phyloP scores from a whole-genome alignment of 2,329 filamentous ascomycete genomes.

The Coleophoma crateriformis region DNA sequence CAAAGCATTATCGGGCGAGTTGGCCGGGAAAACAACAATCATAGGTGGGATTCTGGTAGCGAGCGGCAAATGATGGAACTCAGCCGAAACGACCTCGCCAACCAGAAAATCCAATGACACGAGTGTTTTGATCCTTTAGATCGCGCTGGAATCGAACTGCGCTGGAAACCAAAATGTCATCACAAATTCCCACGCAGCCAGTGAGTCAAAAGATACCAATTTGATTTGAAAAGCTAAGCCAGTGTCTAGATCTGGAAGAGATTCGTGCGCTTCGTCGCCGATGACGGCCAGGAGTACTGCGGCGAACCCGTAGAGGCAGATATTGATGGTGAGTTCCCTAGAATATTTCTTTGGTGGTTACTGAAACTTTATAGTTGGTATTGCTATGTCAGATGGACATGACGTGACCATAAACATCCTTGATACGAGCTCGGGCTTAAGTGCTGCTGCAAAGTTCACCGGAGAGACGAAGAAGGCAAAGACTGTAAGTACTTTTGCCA shows the following conservation, averaged over 20 bases:
- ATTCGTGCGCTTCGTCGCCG: slow-evolving; percentile 19
- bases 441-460: slow-evolving; percentile 20
- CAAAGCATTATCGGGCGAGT: no score
- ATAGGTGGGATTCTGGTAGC: no score
- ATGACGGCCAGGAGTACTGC: slow-evolving; percentile 19
- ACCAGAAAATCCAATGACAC: no score
- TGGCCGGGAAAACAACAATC: no score
- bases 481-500: background rate
- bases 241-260: slow-evolving; percentile 8
- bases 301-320: slow-evolving; percentile 18
- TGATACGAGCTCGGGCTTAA: slow-evolving; percentile 15
- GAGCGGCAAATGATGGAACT: no score
- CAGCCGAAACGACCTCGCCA: no score
- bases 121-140: no score
- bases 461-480: slow-evolving; percentile 7
- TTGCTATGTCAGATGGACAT: slow-evolving; percentile 12
- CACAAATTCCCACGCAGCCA: background rate
- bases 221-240: no score
- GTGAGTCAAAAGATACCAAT: background rate
- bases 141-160: no score
- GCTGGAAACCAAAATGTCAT: background rate
- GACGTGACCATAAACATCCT: slow-evolving; percentile 15
- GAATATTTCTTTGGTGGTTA: background rate
- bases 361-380: slow-evolving; percentile 1
- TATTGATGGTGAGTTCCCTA: slow-evolving; percentile 5